Evolutionary conservation across 495 filamentous ascomycete genomes (phyloP).

Genomic region (Hypoxylon fuscum): DNA sequence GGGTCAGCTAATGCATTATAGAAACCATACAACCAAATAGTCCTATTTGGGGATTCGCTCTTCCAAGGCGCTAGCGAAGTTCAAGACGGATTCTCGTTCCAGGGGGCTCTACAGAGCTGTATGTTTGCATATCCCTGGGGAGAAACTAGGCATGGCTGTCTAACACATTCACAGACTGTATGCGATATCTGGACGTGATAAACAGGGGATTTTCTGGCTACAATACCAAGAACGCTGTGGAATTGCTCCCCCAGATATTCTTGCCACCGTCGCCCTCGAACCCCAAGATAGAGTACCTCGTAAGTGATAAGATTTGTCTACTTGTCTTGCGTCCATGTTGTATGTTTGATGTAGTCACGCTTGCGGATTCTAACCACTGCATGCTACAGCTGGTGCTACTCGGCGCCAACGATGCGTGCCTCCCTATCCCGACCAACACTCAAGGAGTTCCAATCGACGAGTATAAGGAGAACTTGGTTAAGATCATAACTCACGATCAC

Average conservation of each 20-base stretch:
- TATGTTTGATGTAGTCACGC: neutral
- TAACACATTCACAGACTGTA: slow-evolving; percentile 47
- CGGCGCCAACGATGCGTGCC: slow-evolving; percentile 84
- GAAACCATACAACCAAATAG: slow-evolving; percentile 67
- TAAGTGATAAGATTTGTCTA: slow-evolving; percentile 48
- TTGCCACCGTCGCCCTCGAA: slow-evolving; percentile 56
- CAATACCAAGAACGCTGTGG: slow-evolving; percentile 58
- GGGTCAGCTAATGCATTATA: slow-evolving; percentile 14
- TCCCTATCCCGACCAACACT: slow-evolving; percentile 61
- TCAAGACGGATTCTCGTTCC: slow-evolving; percentile 72
- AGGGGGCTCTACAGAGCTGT: slow-evolving; percentile 77
- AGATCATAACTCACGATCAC: slow-evolving; percentile 73
- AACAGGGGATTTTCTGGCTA: slow-evolving; percentile 62
- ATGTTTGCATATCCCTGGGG: slow-evolving; percentile 16
- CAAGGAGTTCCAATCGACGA: slow-evolving; percentile 79
- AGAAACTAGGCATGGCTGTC: slow-evolving; percentile 9
- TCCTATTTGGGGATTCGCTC: slow-evolving; percentile 86
- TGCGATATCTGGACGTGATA: slow-evolving; percentile 57
- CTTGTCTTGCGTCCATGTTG: neutral
- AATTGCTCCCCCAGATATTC: slow-evolving; percentile 53
- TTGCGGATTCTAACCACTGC: slow-evolving; percentile 21
- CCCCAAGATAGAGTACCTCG: slow-evolving; percentile 69
- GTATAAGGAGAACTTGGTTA: slow-evolving; percentile 75
- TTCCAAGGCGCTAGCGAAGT: slow-evolving; percentile 69
- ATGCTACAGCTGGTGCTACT: slow-evolving; percentile 75